A percentile compares a stretch with the other conserved stretches of the same genome.
Evolutionary conservation across 441 rosid genomes (phyloP).

Genomic region (Pelargonium australe): DNA sequence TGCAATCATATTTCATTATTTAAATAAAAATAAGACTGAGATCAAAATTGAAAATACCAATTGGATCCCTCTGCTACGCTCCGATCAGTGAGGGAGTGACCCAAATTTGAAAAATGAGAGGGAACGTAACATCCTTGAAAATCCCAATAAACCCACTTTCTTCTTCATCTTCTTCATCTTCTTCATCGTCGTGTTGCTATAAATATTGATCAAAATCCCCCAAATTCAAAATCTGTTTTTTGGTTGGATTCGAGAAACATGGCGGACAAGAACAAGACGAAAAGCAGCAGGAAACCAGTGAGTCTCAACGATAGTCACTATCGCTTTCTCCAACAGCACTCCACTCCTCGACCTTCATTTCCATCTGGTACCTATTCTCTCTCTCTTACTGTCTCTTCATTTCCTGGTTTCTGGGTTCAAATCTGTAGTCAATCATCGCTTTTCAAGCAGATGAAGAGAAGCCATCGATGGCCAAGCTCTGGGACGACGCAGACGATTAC

Average conservation of each 20-base stretch:
- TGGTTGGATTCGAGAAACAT: conserved; percentile 21
- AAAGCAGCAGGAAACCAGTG: conserved; percentile 41
- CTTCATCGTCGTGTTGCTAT: not conserved
- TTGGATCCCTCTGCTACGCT: no score
- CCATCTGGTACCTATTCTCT: conserved; percentile 19
- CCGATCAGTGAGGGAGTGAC: no score
- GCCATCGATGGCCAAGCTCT: conserved; percentile 22
- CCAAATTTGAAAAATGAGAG: not conserved
- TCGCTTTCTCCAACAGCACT: conserved; percentile 59
- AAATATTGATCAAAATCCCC: not conserved
- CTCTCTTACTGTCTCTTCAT: not conserved
- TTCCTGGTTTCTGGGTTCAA: not conserved
- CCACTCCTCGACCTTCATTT: conserved; percentile 37
- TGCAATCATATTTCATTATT: no score
- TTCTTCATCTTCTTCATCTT: no score
- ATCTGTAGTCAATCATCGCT: not conserved
- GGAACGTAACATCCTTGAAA: not conserved
- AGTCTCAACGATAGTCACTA: conserved; percentile 71
- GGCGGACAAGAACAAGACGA: conserved; percentile 37
- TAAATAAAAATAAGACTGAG: not conserved
- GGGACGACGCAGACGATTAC: conserved; percentile 24
- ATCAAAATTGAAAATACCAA: not conserved
- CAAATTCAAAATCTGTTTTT: no score
- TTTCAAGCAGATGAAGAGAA: conserved; percentile 32
- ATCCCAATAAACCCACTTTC: conserved; percentile 3